Conservation (phyloP, 2,329 filamentous ascomycete genomes). For the Pochonia chlamydosporia region DNA sequence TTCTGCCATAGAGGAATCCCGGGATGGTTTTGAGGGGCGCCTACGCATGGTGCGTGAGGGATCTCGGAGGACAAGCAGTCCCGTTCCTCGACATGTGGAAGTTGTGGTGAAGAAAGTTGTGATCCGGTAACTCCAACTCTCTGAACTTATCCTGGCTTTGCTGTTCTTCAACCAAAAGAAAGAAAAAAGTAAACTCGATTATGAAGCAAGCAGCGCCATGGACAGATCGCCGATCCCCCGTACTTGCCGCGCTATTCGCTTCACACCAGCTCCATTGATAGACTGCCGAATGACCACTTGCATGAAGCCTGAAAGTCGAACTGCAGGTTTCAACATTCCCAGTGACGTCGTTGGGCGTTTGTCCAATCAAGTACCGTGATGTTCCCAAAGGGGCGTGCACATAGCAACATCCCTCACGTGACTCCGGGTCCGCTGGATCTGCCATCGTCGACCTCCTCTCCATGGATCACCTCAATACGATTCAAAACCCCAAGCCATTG, state of each 20-base stretch:
- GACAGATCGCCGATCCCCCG: not conserved
- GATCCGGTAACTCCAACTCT: too few relatives aligned
- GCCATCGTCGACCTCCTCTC: not conserved
- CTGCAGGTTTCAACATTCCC: not conserved
- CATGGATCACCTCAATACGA: constrained; percentile 2
- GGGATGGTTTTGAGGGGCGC: too few relatives aligned
- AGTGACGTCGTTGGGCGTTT: not conserved
- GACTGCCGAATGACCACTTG: not conserved
- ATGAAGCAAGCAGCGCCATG: not conserved
- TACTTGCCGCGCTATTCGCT: not conserved
- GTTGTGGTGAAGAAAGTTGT: too few relatives aligned
- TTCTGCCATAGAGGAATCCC: not conserved
- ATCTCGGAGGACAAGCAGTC: not conserved
- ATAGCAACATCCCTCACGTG: constrained; percentile 3
- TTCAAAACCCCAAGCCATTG: constrained; percentile 19
- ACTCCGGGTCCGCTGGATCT: not conserved
- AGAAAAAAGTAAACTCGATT: too few relatives aligned
- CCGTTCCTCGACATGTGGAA: too few relatives aligned
- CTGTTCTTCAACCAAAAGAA: too few relatives aligned
- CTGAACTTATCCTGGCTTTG: not conserved
- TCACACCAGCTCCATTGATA: not conserved
- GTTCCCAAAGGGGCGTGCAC: not conserved
- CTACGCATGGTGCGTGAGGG: too few relatives aligned
- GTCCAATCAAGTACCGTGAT: not conserved
- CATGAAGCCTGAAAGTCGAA: not conserved